Evolutionary conservation across 495 filamentous ascomycete species (phyloP), one percentile per base, ranked within the genome.

Genomic region (Xylaria grammica): DNA sequence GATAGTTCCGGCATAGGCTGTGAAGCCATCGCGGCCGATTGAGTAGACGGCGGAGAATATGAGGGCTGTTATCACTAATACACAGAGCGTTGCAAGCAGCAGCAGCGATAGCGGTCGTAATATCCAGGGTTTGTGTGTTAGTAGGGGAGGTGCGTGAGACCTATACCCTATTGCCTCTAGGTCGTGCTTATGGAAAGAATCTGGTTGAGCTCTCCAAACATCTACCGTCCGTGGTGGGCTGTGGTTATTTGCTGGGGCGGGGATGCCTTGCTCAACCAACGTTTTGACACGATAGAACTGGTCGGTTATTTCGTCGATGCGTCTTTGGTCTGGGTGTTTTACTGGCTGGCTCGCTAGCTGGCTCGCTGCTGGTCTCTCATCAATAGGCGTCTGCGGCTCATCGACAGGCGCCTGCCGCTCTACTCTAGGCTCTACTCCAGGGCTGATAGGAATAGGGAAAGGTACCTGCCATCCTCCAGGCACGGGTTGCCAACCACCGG

Each of bases 31-130:
- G 58, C 89, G 83, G 5, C 77, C 69, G 24, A 81, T 77, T 4
- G 92, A 93, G 76, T 84, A 94, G 24, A 91, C 79, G 58, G 90
- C 93, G 72, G 84, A 89, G 71, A 93, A 89, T 9, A 89, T 79
- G 19, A 96, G 79, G 6, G 82, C 89, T 0, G 82, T 85, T 32
- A 92, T 83, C 87, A 95, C 93, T 13, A 90, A 76, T 13, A 92
- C 65, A 63, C 87, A 89, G 59, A 89, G 78, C 10, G 84, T 65
- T 58, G 89, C 82, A 32, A 89, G 78, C 29, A 81, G 52, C 1
- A 82, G 63, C 62, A 96, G 77, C 10, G 86, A 86, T 61, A 79
- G 77, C 0, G 87, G 77, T 26, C 90, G 87, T 46, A 97, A 78
- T 13, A 88, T 85, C 67, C 78, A 69, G 5, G 93, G 93, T 32